phyloP scores from a whole-genome alignment of 352 stramenopile genomes.

The Saprolegnia parasitica region DNA sequence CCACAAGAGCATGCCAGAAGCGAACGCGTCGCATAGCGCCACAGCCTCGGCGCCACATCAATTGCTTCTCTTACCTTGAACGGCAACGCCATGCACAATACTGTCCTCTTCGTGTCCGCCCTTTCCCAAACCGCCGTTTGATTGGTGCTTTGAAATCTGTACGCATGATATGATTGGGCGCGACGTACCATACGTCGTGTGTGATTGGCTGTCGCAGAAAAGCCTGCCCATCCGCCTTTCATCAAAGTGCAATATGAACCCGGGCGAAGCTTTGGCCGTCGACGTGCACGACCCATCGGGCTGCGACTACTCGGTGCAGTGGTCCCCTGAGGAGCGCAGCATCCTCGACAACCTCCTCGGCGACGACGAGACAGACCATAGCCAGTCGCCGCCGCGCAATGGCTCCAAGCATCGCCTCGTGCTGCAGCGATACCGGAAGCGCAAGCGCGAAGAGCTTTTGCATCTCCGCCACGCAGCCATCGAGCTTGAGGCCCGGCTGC shows the following conservation, averaged over 20 bases:
- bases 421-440: neutral
- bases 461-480: neutral
- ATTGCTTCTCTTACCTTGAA: too few species aligned
- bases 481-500: conserved; percentile 5
- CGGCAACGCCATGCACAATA: too few species aligned
- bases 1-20: too few species aligned
- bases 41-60: too few species aligned
- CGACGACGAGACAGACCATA: neutral
- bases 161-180: neutral
- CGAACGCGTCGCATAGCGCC: too few species aligned
- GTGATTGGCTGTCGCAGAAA: neutral
- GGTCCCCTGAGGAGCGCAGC: neutral
- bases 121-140: too few species aligned
- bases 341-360: conserved; percentile 4
- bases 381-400: neutral
- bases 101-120: too few species aligned
- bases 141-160: too few species aligned
- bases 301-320: conserved; percentile 10
- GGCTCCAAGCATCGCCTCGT: neutral
- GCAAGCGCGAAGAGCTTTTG: conserved; percentile 4
- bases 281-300: neutral
- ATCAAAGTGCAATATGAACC: neutral
- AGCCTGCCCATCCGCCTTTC: neutral
- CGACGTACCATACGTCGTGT: neutral
- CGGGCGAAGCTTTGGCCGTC: neutral